Conservation (phyloP, 805 yeast genomes). For the Torulaspora indica region DNA sequence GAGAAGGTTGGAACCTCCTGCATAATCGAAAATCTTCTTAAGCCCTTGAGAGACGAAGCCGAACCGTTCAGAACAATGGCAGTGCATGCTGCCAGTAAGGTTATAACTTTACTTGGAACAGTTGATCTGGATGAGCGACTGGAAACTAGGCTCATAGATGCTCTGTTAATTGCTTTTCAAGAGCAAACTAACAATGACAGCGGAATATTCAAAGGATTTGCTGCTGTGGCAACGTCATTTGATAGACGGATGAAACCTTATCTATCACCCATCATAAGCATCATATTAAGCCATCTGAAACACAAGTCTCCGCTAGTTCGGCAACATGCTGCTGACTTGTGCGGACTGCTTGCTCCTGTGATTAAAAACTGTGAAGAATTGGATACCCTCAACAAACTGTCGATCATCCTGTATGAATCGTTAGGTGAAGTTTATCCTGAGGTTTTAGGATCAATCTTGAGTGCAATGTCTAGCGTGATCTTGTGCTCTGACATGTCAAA, state of each 20-base stretch:
- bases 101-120: conserved; percentile 48
- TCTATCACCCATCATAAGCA: conserved; percentile 64
- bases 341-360: conserved; percentile 60
- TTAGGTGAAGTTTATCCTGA: conserved; percentile 94
- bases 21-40: conserved; percentile 53
- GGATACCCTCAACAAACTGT: conserved; percentile 58
- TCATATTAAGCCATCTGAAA: conserved; percentile 65
- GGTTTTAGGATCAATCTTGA: conserved; percentile 78
- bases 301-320: conserved; percentile 68
- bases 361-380: conserved; percentile 61
- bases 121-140: conserved; percentile 58
- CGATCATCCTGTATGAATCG: conserved; percentile 78
- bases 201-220: conserved; percentile 57
- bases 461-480: conserved; percentile 63
- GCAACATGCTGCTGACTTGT: conserved; percentile 78
- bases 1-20: conserved; percentile 60
- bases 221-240: conserved; percentile 55
- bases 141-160: conserved; percentile 71
- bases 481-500: conserved; percentile 52
- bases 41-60: conserved; percentile 70
- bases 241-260: conserved; percentile 66
- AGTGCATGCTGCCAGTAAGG: conserved; percentile 59
- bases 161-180: conserved; percentile 73
- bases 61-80: conserved; percentile 78
- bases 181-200: conserved; percentile 61